These are phyloP conservation scores for Penicillium paxilli DNA, from an alignment of 495 filamentous ascomycete species.

Conservation along the genomic window DNA sequence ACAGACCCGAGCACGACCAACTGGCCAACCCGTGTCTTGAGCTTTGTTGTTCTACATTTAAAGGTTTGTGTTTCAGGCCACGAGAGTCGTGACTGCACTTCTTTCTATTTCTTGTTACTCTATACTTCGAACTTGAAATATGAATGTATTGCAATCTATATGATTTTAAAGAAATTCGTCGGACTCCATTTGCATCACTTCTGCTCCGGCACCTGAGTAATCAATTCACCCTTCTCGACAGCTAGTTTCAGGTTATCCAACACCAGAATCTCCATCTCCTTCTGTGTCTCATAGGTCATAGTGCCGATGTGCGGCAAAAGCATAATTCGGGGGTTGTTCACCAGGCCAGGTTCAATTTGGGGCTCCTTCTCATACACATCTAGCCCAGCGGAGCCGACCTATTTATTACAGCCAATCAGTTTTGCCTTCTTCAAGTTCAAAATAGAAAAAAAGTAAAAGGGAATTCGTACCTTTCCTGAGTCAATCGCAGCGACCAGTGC, in stretches of 20 bases:
- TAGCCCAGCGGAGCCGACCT: conserved; percentile 60
- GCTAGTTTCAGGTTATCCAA: conserved; percentile 67
- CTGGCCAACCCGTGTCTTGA: too few species aligned
- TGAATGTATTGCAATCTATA: neutral
- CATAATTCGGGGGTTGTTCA: conserved; percentile 69
- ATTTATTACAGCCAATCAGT: conserved; percentile 11
- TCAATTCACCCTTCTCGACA: conserved; percentile 61
- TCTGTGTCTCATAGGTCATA: conserved; percentile 61
- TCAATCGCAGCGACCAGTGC: conserved; percentile 71
- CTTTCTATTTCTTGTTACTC: neutral
- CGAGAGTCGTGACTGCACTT: too few species aligned
- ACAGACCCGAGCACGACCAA: too few species aligned
- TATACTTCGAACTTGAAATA: neutral
- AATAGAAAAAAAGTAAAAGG: neutral
- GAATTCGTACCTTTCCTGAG: conserved; percentile 66
- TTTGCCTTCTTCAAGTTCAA: conserved; percentile 2
- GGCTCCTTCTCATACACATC: conserved; percentile 86
- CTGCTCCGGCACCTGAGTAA: conserved; percentile 74
- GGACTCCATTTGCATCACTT: conserved; percentile 24
- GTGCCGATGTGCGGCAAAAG: conserved; percentile 83
- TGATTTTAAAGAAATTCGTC: too few species aligned
- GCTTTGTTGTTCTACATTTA: too few species aligned
- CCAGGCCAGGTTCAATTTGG: conserved; percentile 65
- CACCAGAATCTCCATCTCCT: conserved; percentile 76
- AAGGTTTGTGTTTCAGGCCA: too few species aligned